Evolutionary conservation across 2,329 filamentous ascomycete species (phyloP), one percentile per base, ranked within the genome.

Genomic region (Fusarium scirpi): DNA sequence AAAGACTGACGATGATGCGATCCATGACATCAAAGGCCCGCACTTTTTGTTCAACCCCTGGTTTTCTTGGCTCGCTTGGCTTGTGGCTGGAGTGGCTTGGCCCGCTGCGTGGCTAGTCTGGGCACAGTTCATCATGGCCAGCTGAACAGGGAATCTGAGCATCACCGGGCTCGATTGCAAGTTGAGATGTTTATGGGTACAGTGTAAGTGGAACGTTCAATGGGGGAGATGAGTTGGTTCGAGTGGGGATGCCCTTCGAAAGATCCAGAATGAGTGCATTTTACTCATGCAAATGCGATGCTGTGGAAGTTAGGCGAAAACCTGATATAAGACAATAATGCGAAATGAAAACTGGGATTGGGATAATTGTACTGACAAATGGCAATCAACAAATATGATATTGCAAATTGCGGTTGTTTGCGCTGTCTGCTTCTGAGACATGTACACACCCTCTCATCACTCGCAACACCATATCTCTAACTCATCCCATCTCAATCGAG

Each of bases 1-100:
- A 43, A 44, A 71, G 51, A 47, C 46, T 49, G 58, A 59, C 38
- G 40, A 74, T 55, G 68, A 70, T 67, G 61, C 59, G 69, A 63
- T 74, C 67, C 55, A 76, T 76, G 74, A 76, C 74, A 76, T 76
- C 72, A 76, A 67, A 40, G 49, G 44, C 57, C 62, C 46, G 52
- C 58, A 47, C 45, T 58, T 58, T 58, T 68, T 55, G 59, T 59
- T 54, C 24, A 58, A 53, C 55, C 61, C 67, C 58, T 69, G 67
- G 56, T 52, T 62, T 62, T 29, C 51, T 67, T 64, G 57, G 62
- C 58, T 71, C 67, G 46, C 52, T 67, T 65, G 57, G 56, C 45
- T 9, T 70, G 69, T 72, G 71, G 71, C 69, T 70, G 61, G 56
- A 48, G 53, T 72, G 65, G 68, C 72, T 74, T 61, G 52, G 61